Evolutionary conservation across 1,284 basidiomycete species (phyloP).

Genomic region (Puccinia triticina): DNA sequence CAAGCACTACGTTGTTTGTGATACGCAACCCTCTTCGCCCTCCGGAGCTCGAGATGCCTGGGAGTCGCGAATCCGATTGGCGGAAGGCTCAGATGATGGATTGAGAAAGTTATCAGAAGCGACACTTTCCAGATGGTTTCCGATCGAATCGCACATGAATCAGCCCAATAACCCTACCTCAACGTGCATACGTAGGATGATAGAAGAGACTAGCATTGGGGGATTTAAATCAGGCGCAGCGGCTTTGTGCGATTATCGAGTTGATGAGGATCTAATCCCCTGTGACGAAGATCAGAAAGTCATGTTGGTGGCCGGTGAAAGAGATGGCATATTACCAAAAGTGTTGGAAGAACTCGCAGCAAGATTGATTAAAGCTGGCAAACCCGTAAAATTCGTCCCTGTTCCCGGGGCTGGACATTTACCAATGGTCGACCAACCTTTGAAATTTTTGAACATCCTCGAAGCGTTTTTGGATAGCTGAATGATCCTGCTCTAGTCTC

Average conservation of each 20-base stretch:
- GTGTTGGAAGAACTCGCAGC: constrained; percentile 58
- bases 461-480: constrained; percentile 51
- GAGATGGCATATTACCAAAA: constrained; percentile 62
- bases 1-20: constrained; percentile 60
- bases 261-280: constrained; percentile 58
- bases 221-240: constrained; percentile 61
- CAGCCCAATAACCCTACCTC: constrained; percentile 55
- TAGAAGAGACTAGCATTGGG: constrained; percentile 59
- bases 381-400: constrained; percentile 57
- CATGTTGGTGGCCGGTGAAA: constrained; percentile 61
- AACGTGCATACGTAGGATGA: constrained; percentile 57
- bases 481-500: background rate
- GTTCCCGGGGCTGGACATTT: constrained; percentile 61
- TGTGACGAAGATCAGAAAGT: constrained; percentile 57
- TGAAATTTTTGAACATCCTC: constrained; percentile 56
- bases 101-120: constrained; percentile 60
- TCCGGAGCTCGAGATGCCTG: constrained; percentile 61
- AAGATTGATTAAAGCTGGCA: constrained; percentile 58
- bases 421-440: constrained; percentile 62
- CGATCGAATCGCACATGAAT: constrained; percentile 56
- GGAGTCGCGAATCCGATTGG: constrained; percentile 62
- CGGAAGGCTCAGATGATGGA: constrained; percentile 53
- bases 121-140: constrained; percentile 62
- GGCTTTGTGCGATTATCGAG: constrained; percentile 62
- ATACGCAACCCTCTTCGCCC: constrained; percentile 62